Base-by-base conservation (phyloP, 2,329 filamentous ascomycete species). In the Onygenales sp. region DNA sequence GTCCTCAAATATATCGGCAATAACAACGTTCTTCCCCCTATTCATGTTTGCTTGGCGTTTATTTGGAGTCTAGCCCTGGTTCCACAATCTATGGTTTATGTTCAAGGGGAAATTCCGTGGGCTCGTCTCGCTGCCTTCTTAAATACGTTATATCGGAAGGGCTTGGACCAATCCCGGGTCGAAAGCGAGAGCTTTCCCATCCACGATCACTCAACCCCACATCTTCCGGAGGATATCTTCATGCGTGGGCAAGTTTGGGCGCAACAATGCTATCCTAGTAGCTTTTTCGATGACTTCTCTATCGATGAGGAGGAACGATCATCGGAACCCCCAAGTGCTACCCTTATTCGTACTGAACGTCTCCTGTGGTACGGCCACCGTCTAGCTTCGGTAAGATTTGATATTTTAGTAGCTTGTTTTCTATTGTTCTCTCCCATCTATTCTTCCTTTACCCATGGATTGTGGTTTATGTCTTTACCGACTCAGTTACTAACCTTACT, bases 191-290 rank as follows among this genome's bases (percentile, higher is more conserved):
- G 63, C 0, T 79, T 81, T 56, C 74, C 77, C 17, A 54, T 59
- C 38, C 60, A 6, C 17, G 67, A 72, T 3, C 67, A 59, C 2
- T 67, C 71, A 14, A 66, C 65, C 5, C 61, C 71, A 8, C 79
- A 81, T 49, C 60, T 84, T 1, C 75, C 78, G 0, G 82, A 85
- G 57, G 82, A 85, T 57, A 83, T 78, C 57, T 61, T 75, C 1
- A 75, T 83, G 7, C 73, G 79, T 27, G 82, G 81, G 1, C 70
- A 78, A 54, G 63, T 78, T 27, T 82, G 78, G 75, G 75, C 73
- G 50, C 69, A 76, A 55, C 43, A 60, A 0, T 75, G 73, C 51
- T 79, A 77, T 55, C 76, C 77, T 0, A 56, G 69, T 1, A 64
- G 68, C 3, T 83, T 79, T 68, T 83, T 84, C 58, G 57, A 66